A percentile compares a stretch with the other conserved stretches of the same genome.
These are phyloP conservation scores for Sordariomycetes sp. DNA, from an alignment of 2,329 filamentous ascomycete species.

Conservation along the genomic window DNA sequence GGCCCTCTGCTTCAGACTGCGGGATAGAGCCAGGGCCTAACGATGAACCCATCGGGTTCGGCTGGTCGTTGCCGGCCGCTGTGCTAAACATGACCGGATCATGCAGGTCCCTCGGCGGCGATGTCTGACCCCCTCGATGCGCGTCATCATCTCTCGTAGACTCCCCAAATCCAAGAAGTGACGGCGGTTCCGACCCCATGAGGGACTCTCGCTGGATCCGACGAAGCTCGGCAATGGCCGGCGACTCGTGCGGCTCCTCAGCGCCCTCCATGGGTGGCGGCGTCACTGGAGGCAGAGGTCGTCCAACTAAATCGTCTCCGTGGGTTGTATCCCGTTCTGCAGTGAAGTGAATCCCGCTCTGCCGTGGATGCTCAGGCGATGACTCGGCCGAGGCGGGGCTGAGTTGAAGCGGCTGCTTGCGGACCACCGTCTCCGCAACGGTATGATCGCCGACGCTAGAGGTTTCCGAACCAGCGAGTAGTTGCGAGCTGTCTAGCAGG, in stretches of 20 bases:
- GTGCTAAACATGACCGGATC: neutral
- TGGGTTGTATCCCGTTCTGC: neutral
- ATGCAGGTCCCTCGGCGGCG: neutral
- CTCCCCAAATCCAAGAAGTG: neutral
- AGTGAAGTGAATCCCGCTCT: neutral
- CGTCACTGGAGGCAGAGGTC: neutral
- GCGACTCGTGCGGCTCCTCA: neutral
- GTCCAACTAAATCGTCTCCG: neutral
- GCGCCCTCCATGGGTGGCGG: neutral
- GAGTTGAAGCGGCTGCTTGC: neutral
- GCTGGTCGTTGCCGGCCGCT: neutral
- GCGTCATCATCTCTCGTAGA: neutral
- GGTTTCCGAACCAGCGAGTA: slow-evolving; percentile 2
- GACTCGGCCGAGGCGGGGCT: neutral
- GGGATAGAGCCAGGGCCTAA: neutral
- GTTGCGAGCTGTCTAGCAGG: slow-evolving; percentile 1
- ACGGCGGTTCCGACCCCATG: neutral
- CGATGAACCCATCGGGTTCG: neutral
- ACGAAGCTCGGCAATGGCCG: neutral
- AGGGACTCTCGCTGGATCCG: neutral
- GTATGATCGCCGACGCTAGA: slow-evolving; percentile 3
- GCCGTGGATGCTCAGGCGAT: neutral
- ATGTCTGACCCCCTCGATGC: neutral
- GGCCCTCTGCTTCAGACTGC: neutral
- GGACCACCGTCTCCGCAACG: slow-evolving; percentile 9